Base-by-base conservation (phyloP, 768 basidiomycete species). In the Trametes cinnabarina region DNA sequence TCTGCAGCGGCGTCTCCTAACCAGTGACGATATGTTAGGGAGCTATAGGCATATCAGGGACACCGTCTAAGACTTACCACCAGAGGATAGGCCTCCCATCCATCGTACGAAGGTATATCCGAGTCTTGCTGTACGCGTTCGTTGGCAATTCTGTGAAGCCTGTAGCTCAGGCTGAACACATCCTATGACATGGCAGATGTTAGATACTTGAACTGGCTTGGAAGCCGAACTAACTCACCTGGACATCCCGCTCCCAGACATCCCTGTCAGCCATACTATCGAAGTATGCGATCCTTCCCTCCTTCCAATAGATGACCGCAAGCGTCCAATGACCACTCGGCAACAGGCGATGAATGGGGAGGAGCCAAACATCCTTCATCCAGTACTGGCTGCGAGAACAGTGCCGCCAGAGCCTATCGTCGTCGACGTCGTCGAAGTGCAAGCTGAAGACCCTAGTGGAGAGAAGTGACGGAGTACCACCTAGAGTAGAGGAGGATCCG, bases 291-390 rank as follows among this genome's bases (percentile, higher is more conserved):
- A 58, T 51, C 10, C 34, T 28, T 8, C 19, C 6, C 1, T 26
- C 42, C 20, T 19, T 30, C 11, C 28, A 20, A 28, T 39, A 22
- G 3, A 58, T 30, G n/a, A 51, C 20, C 5, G 49, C 56, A 19
- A 58, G 47, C 8, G 56, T 51, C 56, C 56, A 58, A 20, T 58
- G 56, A 1, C 15, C 9, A 17, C 3, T 28, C 3, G 44, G 32
- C 2, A 14, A 10, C 9, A 22, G 1, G 30, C 48, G 47, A 28
- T 58, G 56, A 5, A 58, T 58, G 4, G 56, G 56, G 3, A 58
- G 11, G 8, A 58, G 42, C 56, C 56, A 58, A 26, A 50, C 48
- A 14, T 58, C 49, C 22, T 35, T 26, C 3, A 20, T 39, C 56
- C 49, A 51, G 32, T 26, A 58, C 1, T 23, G 25, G 8, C 26